phyloP scores from a whole-genome alignment of 345 rosid genomes.

The Eucalyptus erythrocorys region DNA sequence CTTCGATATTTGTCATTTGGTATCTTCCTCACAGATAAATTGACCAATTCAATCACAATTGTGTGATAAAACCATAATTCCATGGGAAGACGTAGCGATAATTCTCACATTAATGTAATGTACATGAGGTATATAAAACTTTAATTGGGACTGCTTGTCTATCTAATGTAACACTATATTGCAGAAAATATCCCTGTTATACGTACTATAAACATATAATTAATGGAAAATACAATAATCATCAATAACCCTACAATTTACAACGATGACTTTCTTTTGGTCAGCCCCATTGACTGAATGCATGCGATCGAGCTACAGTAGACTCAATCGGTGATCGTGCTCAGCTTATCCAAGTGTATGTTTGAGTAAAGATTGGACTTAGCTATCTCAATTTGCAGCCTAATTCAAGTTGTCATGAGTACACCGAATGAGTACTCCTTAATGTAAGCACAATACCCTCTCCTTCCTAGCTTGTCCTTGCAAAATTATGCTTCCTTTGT shows the following conservation, averaged over 20 bases:
- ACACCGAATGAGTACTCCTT: not conserved
- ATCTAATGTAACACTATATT: not conserved
- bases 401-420: not conserved
- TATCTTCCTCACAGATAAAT: not conserved
- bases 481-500: not conserved
- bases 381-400: not conserved
- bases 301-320: not conserved
- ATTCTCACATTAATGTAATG: not conserved
- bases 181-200: not conserved
- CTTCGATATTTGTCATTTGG: not conserved
- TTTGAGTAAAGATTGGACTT: not conserved
- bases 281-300: not conserved
- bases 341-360: not conserved
- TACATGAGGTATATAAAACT: not conserved
- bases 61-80: not conserved
- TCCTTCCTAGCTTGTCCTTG: not conserved
- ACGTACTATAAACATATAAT: not conserved
- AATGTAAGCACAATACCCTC: not conserved
- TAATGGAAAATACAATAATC: not conserved
- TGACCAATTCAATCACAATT: not conserved
- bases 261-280: not conserved
- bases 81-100: not conserved
- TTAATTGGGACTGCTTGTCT: not conserved
- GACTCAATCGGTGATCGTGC: not conserved
- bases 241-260: not conserved